Conservation (phyloP, 495 filamentous ascomycete genomes). For the Annulohypoxylon nitens region DNA sequence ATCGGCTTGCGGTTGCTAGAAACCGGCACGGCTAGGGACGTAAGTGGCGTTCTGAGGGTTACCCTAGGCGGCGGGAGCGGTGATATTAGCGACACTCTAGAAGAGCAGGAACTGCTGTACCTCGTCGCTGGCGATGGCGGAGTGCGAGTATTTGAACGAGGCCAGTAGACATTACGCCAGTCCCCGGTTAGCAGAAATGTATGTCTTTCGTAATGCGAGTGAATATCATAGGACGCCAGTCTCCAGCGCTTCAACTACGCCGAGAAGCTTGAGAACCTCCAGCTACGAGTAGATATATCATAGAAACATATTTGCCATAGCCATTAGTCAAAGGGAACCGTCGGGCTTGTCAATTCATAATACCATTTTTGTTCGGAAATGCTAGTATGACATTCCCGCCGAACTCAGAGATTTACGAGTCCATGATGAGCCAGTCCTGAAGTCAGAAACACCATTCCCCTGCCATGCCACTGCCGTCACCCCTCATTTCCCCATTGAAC, state of each 20-base stretch:
- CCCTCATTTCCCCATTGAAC: constrained; percentile 40
- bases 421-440: constrained; percentile 53
- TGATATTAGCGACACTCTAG: constrained; percentile 48
- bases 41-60: constrained; percentile 88
- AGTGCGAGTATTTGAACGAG: constrained; percentile 83
- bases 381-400: constrained; percentile 49
- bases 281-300: neutral
- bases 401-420: constrained; percentile 42
- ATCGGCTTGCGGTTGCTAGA: constrained; percentile 81
- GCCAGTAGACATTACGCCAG: constrained; percentile 53
- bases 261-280: neutral
- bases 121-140: constrained; percentile 81
- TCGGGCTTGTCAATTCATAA: constrained; percentile 49
- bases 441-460: constrained; percentile 54
- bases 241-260: neutral
- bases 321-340: constrained; percentile 17
- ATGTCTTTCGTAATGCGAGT: neutral
- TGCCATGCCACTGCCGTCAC: constrained; percentile 51
- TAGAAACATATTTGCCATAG: neutral
- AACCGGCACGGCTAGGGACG: constrained; percentile 87
- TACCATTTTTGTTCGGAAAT: constrained; percentile 51
- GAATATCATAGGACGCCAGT: neutral
- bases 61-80: constrained; percentile 64
- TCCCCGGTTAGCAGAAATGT: neutral
- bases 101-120: constrained; percentile 84